These are phyloP conservation scores for Haberlea rhodopensis DNA, from an alignment of 257 asterid genomes.

Conservation along the genomic window DNA sequence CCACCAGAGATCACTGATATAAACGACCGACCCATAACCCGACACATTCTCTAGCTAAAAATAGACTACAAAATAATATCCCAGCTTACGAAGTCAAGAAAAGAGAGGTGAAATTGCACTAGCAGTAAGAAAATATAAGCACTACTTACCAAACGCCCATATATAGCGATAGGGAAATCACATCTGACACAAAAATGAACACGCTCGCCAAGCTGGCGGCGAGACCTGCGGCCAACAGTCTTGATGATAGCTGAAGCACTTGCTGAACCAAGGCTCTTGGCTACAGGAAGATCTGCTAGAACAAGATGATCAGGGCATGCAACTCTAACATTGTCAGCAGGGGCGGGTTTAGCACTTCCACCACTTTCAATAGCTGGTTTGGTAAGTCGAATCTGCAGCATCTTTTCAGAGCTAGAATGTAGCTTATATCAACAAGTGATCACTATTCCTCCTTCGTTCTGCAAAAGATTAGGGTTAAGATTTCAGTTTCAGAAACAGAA, in stretches of 20 bases:
- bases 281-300: constrained; percentile 94
- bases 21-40: background rate
- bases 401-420: constrained; percentile 28
- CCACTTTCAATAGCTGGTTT: constrained; percentile 76
- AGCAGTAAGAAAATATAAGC: background rate
- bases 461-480: constrained; percentile 6
- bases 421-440: background rate
- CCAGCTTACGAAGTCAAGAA: background rate
- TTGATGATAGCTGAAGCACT: constrained; percentile 51
- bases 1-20: too few relatives aligned
- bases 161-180: constrained; percentile 86
- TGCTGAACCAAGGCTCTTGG: constrained; percentile 77
- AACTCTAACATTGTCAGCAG: constrained; percentile 71
- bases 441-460: constrained; percentile 20
- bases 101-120: background rate
- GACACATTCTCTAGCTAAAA: constrained; percentile 4
- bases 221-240: constrained; percentile 84
- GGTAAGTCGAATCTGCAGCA: constrained; percentile 96
- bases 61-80: background rate
- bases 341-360: constrained; percentile 54
- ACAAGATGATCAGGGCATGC: constrained; percentile 97
- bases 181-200: constrained; percentile 90
- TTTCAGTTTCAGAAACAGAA: constrained; percentile 15
- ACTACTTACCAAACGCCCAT: constrained; percentile 81
- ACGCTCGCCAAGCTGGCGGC: constrained; percentile 93